Conservation (phyloP, 257 asterid genomes). For the Paulownia fortunei region DNA sequence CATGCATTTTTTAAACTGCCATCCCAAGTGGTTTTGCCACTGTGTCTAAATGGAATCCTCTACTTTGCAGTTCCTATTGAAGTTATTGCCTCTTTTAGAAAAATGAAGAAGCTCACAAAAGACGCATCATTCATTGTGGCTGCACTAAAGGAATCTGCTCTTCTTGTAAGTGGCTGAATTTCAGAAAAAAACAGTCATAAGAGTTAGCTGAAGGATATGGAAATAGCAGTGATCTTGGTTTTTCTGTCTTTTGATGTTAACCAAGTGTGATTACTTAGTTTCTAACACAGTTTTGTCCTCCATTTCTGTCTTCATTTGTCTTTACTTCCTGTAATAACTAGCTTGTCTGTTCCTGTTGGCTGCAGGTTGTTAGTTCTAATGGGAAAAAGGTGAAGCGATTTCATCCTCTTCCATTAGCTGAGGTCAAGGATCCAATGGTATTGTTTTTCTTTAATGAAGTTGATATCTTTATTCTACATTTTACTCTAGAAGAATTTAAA, state of each 20-base stretch:
- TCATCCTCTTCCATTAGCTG: constrained; percentile 71
- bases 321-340: constrained; percentile 22
- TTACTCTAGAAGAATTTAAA: constrained; percentile 2
- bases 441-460: constrained; percentile 12
- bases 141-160: constrained; percentile 80
- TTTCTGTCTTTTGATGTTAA: background rate
- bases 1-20: constrained; percentile 23
- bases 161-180: constrained; percentile 66
- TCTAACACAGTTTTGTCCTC: background rate
- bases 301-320: constrained; percentile 12
- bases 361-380: constrained; percentile 80
- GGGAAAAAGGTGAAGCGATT: constrained; percentile 88
- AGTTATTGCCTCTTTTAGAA: constrained; percentile 83
- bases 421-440: constrained; percentile 85
- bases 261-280: constrained; percentile 15
- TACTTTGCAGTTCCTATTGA: constrained; percentile 84
- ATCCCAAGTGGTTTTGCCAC: constrained; percentile 7
- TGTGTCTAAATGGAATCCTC: constrained; percentile 33
- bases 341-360: constrained; percentile 32
- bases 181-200: constrained; percentile 3
- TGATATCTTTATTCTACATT: constrained; percentile 11
- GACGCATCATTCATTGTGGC: constrained; percentile 66
- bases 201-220: background rate
- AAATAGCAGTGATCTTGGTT: background rate
- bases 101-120: constrained; percentile 84